Base-by-base conservation (phyloP, 305 asterid genomes). In the Fraxinus baroniana region DNA sequence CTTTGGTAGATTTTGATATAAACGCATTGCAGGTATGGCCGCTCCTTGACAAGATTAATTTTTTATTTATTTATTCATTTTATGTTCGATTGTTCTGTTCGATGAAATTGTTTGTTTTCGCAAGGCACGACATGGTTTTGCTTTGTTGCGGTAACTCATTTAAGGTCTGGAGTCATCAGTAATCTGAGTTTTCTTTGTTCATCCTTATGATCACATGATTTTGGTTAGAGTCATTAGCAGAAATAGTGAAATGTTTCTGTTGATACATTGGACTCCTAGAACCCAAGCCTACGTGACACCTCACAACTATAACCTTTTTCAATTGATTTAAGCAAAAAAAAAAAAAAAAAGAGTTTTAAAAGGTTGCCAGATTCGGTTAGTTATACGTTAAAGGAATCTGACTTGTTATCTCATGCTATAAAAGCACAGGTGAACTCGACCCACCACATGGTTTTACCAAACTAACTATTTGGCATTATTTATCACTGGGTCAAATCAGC, bases 1-100 rank as follows among this genome's bases (percentile, higher is more conserved):
- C 92, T 46, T 71, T 89, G 83, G 87, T 39, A 83, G 92, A 87
- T 80, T 85, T 92, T 82, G 94, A 92, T 86, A 86, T 89, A 83
- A 84, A 75, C 79, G 90, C 97, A 22, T 85, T 93, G 89, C 97
- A 92, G 97, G 97, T 93, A 66, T 73, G 87, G 37, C 78, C 71
- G 66, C 74, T 17, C 55, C 15, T 60, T 52, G 46, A 26, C n/a
- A 13, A 20, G 18, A 22, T 62, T 22, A 3, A 20, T 20, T 57
- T 5, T n/a, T n/a, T 64, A 9, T 24, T 64, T 26, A 26, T 26
- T 26, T 26, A 26, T 26, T 26, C 1, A 26, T 26, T 30, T 22
- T 30, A 30, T 72, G 83, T 22, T 36, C 24, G 20, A 36, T 55
- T 30, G 46, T 80, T 80, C 26, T 52, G 35, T 55, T 78, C 64